Base-by-base conservation (phyloP, 2,329 filamentous ascomycete genomes). In the Monosporascus sp. region DNA sequence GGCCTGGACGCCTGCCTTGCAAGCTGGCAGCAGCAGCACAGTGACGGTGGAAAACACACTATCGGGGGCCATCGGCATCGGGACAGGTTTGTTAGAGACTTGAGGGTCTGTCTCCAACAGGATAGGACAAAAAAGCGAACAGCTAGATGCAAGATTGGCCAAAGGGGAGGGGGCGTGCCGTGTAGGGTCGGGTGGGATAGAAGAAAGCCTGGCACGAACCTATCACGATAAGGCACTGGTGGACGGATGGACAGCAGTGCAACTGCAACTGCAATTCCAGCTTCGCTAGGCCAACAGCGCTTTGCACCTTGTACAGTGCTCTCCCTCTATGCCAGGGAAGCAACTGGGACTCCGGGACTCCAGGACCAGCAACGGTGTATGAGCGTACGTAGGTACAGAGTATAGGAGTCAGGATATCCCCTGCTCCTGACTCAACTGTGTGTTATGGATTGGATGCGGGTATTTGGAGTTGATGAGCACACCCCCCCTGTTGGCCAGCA, bases 401-500 rank as follows among this genome's bases (percentile, higher is more conserved):
- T 15, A 46, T 27, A 27, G 42, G 42, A 27, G 42, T 46, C 24
- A 11, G 42, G 42, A 46, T 31, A 27, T 46, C 24, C 42, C 42
- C 42, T 46, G 42, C 24, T 46, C 20, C 11, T n/a, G 42, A 46
- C 42, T 27, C 42, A 46, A 46, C 22, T 22, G 42, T 27, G 22
- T 27, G 31, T 44, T n/a, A 25, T 46, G 42, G 20, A 46, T 46
- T 42, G 4, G 24, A 46, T 46, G 42, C 42, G 18, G 22, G 42
- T 46, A 46, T 46, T 7, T 25, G n/a, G 24, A 17, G 22, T 27
- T n/a, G 42, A 46, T 46, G 20, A 27, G 24, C 25, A 46, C 49
- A 53, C 60, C 62, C 62, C 34, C 63, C 62, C 60, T 57, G 51
- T 51, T 36, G 41, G 31, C 50, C 17, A 47, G 25, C 49, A 48